Percentiles rank a stretch among this genome's conserved stretches.
phyloP scores from a whole-genome alignment of 768 basidiomycete species.

The Trametes elegans region DNA sequence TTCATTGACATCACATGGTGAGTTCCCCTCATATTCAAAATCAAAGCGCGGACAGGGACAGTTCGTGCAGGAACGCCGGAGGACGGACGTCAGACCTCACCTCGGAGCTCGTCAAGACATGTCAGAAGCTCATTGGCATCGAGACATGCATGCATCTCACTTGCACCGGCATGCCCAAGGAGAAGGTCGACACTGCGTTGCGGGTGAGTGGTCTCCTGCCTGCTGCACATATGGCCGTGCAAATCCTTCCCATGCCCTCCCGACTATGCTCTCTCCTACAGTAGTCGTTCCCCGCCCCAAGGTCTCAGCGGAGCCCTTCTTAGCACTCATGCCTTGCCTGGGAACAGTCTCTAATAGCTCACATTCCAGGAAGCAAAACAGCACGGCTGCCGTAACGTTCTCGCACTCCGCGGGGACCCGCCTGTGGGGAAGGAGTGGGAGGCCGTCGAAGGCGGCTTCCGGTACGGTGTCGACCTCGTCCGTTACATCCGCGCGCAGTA shows the following conservation, averaged over 20 bases:
- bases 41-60: not conserved
- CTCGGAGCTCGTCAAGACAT: constrained; percentile 90
- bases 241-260: not conserved
- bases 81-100: constrained; percentile 94
- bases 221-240: not conserved
- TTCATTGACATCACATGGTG: constrained; percentile 98
- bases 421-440: constrained; percentile 90
- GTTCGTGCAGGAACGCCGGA: constrained; percentile 79
- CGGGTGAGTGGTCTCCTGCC: constrained; percentile 47
- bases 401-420: constrained; percentile 92
- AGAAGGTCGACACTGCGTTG: constrained; percentile 91
- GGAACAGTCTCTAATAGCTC: constrained; percentile 6
- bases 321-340: not conserved
- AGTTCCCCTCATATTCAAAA: constrained; percentile 3
- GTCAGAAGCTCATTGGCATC: constrained; percentile 88
- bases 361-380: constrained; percentile 75
- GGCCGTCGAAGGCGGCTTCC: constrained; percentile 86
- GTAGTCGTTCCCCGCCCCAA: not conserved
- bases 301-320: not conserved
- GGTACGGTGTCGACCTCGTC: constrained; percentile 90
- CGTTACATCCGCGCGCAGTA: constrained; percentile 79
- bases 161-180: constrained; percentile 97
- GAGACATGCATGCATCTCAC: constrained; percentile 99
- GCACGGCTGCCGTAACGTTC: constrained; percentile 87
- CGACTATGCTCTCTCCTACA: too few relatives aligned